Percentiles rank a stretch among this genome's conserved stretches.
These are phyloP conservation scores for Coemansia sp. DNA, from an alignment of 192 early-diverging fungal species.

Conservation along the genomic window DNA sequence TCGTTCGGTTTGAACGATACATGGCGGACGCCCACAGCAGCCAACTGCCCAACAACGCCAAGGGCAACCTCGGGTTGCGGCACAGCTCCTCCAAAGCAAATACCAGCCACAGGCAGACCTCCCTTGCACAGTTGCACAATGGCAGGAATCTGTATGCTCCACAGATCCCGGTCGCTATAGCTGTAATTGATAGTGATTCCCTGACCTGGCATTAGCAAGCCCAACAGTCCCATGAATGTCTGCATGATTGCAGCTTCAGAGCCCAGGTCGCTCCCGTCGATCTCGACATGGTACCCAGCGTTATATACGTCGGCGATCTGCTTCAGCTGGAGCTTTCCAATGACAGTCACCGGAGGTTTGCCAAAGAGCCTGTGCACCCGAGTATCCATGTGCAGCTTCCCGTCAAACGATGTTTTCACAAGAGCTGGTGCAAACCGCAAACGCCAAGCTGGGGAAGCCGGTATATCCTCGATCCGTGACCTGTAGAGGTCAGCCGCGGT, in stretches of 20 bases:
- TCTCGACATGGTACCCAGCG: slow-evolving; percentile 86
- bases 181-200: slow-evolving; percentile 89
- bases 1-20: slow-evolving; percentile 83
- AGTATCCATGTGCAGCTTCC: slow-evolving; percentile 81
- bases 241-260: slow-evolving; percentile 66
- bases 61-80: slow-evolving; percentile 83
- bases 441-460: slow-evolving; percentile 78
- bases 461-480: slow-evolving; percentile 61
- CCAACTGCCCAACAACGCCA: slow-evolving; percentile 75
- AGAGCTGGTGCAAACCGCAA: slow-evolving; percentile 76
- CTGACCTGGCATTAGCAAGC: slow-evolving; percentile 69
- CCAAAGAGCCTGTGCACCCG: slow-evolving; percentile 79
- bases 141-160: slow-evolving; percentile 77
- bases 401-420: slow-evolving; percentile 56
- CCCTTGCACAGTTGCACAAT: slow-evolving; percentile 75
- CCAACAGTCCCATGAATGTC: slow-evolving; percentile 73
- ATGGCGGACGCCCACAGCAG: slow-evolving; percentile 74
- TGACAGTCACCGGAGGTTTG: slow-evolving; percentile 89
- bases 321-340: slow-evolving; percentile 86
- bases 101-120: slow-evolving; percentile 89
- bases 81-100: slow-evolving; percentile 90
- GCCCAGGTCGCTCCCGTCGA: slow-evolving; percentile 88
- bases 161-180: slow-evolving; percentile 84
- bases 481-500: slow-evolving; percentile 77
- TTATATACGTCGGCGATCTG: slow-evolving; percentile 85